Evolutionary conservation across 129 eudicot genomes (phyloP), one percentile per base, ranked within the genome.

Genomic region (Gnaphalium uliginosum): DNA sequence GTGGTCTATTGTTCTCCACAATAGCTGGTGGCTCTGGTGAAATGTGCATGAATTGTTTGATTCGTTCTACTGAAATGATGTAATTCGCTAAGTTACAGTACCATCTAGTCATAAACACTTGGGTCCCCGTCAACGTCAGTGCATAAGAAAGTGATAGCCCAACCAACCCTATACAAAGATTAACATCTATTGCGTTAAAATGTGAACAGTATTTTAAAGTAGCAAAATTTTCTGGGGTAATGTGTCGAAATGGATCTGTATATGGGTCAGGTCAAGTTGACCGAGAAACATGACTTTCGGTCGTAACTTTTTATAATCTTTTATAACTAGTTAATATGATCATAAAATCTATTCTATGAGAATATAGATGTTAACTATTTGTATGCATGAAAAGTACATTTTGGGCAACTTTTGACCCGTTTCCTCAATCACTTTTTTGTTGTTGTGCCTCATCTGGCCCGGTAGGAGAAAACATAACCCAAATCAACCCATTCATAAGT

Each of bases 71-170:
- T 5, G 96, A 92, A 65, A 89, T 66, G 15, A 89, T 68, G 37
- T 87, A 86, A 64, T 87, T 92, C n/a, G 87, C 84, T 29, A 92
- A 84, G 37, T 74, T 87, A 73, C 97, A 83, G 57, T 87, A 89
- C 96, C 91, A 87, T 77, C 96, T 72, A 8, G 83, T 77, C 39
- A 92, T 6, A 78, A 92, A 92, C 66, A 92, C 97, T 75, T 89
- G 97, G 39, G 87, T 79, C 27, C 83, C 76, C 18, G 93, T 76
- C 13, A 92, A 69, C 8, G 88, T 77, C 15, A 92, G 76, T 10
- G 97, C 97, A 77, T 92, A 89, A 17, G 97, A 87, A 74, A 92
- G 96, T 35, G 96, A 89, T 19, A 92, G 92, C 54, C 97, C 97
- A 37, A 89, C 90, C 75, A 92, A 86, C 48, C 96, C 97, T 92